Conservation (phyloP, 2,329 filamentous ascomycete genomes). For the Aspergillus spinulosporus region DNA sequence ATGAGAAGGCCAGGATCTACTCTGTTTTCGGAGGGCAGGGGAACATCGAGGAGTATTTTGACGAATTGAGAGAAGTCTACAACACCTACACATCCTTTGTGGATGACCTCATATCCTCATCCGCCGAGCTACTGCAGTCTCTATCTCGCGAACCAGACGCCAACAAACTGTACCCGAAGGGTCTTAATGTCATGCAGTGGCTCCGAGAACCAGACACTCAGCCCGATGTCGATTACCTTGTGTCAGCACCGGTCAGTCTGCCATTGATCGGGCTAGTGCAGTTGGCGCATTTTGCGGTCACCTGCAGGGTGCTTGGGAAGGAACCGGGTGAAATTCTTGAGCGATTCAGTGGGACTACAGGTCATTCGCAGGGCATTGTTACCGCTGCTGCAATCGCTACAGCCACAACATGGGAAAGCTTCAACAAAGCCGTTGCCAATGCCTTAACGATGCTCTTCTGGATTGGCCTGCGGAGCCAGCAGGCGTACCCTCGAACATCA, state of each 20-base stretch:
- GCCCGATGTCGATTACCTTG: slow-evolving; percentile 89
- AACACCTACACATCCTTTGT: slow-evolving; percentile 89
- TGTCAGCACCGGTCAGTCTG: slow-evolving; percentile 92
- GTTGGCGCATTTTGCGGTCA: slow-evolving; percentile 91
- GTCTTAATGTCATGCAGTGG: slow-evolving; percentile 93
- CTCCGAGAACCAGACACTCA: slow-evolving; percentile 84
- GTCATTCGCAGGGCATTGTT: slow-evolving; percentile 95
- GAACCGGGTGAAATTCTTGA: slow-evolving; percentile 86
- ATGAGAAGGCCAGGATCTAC: slow-evolving; percentile 81
- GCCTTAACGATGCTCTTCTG: slow-evolving; percentile 94
- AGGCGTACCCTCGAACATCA: slow-evolving; percentile 93
- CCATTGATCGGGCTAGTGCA: slow-evolving; percentile 95
- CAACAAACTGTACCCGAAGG: slow-evolving; percentile 95
- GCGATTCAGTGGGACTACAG: slow-evolving; percentile 81
- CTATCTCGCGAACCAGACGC: slow-evolving; percentile 80
- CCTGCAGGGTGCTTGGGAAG: slow-evolving; percentile 85
- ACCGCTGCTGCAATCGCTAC: slow-evolving; percentile 89
- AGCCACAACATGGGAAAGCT: slow-evolving; percentile 90
- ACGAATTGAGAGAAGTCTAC: slow-evolving; percentile 90
- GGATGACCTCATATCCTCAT: slow-evolving; percentile 75
- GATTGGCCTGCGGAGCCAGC: slow-evolving; percentile 96
- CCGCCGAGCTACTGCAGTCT: slow-evolving; percentile 82
- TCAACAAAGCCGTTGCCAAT: slow-evolving; percentile 73
- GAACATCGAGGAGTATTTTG: slow-evolving; percentile 99
- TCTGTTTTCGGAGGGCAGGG: slow-evolving; percentile 95